Conservation (phyloP, 345 rosid genomes). For the Arabis alpina region DNA sequence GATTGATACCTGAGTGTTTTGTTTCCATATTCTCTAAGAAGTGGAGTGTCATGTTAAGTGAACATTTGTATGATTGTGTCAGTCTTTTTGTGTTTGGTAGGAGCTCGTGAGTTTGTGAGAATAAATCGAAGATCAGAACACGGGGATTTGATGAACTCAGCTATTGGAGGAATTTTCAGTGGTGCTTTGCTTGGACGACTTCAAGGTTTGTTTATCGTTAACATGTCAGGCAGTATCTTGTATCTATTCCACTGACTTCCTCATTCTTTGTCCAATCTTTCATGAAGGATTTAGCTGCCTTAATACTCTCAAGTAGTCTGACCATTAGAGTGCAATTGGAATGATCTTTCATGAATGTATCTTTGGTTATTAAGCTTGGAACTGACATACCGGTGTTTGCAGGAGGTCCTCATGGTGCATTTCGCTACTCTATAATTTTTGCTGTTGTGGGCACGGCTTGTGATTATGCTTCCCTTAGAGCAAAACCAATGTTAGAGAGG, state of each 20-base stretch:
- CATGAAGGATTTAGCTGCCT: conserved; percentile 7
- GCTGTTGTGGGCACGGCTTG: conserved; percentile 63
- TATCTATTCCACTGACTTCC: conserved; percentile 10
- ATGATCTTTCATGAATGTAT: no score
- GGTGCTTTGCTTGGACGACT: conserved; percentile 89
- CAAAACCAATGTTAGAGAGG: conserved; percentile 50
- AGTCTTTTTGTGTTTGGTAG: conserved; percentile 48
- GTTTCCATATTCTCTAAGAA: not conserved
- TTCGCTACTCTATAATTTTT: conserved; percentile 71
- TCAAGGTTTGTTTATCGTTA: conserved; percentile 55
- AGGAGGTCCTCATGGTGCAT: conserved; percentile 85
- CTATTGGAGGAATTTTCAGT: conserved; percentile 72
- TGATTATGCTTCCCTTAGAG: conserved; percentile 58
- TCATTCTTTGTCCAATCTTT: conserved; percentile 11
- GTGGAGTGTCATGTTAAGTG: not conserved
- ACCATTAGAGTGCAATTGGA: no score
- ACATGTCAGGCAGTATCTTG: conserved; percentile 16
- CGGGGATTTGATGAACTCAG: conserved; percentile 74
- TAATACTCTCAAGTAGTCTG: conserved; percentile 18
- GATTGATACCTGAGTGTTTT: not conserved
- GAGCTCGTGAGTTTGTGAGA: conserved; percentile 82
- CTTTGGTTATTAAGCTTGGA: not conserved
- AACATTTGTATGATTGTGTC: conserved; percentile 1
- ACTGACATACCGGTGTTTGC: conserved; percentile 24
- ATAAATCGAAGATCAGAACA: conserved; percentile 65